Base-by-base conservation (phyloP, 352 stramenopile species). In the Pythium phragmitis region DNA sequence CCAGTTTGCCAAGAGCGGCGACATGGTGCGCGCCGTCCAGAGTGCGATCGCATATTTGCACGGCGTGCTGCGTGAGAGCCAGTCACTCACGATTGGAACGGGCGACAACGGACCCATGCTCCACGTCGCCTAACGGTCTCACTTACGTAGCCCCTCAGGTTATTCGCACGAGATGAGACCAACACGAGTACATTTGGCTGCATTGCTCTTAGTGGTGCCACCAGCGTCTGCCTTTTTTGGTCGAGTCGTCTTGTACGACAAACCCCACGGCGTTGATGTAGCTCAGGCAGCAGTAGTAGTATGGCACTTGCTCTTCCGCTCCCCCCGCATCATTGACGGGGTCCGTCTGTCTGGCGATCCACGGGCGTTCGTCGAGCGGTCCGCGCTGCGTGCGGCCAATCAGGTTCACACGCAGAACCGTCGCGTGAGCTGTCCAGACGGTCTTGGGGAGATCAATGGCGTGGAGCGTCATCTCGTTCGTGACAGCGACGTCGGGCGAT, bases 221-320 rank as follows among this genome's bases (percentile, higher is more conserved):
- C 60, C 60, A 67, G 17, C 53, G 45, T 37, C 41, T 48, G 1
- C 51, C 7, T 43, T 66, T 66, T 34, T 67, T 67, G 4, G 33
- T 21, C 5, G 60, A 34, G 6, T 67, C 52, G 21, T 61, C 51
- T 23, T 47, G 60, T 16, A 61, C 47, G 21, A 67, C 60, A 51
- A 63, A 63, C 0, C 64, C 64, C 11, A 55, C 19, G 14, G 66
- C 77, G 43, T 76, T 73, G 51, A 92, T 73, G 70, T 89, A 91
- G 62, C 81, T 94, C 46, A 94, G 76, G 34, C 85, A 94, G 60
- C 77, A 86, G 57, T 90, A 94, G 59, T 89, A 94, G 1, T 45
- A 12, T 5, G 28, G 23, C 8, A 48, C 2, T 4, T 47, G 14
- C 4, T 21, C n/a, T 48, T 30, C 26, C 26, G 59, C 28, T 34